These are phyloP conservation scores for Amphibolis antarctica DNA, from an alignment of 106 monocot genomes.

Conservation along the genomic window DNA sequence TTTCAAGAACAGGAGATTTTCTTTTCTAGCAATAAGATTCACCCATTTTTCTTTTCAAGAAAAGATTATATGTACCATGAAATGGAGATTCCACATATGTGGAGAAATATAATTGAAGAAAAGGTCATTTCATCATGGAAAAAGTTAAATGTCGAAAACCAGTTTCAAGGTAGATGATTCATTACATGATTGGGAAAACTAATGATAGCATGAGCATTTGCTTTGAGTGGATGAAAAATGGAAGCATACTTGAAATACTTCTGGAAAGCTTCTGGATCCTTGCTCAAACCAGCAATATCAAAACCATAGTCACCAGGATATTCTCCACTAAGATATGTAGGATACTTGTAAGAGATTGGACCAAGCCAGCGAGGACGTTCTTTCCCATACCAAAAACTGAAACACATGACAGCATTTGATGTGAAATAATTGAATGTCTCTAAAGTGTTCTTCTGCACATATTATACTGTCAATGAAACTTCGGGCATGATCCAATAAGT, in stretches of 20 bases:
- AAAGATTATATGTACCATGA: no score
- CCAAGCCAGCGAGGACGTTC: conserved; percentile 90
- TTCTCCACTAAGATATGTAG: conserved; percentile 69
- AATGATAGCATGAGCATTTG: neutral
- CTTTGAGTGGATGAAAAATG: neutral
- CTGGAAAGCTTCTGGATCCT: conserved; percentile 57
- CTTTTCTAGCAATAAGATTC: no score
- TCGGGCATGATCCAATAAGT: neutral
- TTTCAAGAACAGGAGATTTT: no score
- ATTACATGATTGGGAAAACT: neutral
- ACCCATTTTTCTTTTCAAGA: no score
- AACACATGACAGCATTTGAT: neutral
- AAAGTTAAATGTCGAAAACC: no score
- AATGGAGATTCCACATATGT: no score
- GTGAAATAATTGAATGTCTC: neutral
- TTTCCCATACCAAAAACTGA: conserved; percentile 78
- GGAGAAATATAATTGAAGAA: no score
- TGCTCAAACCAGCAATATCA: conserved; percentile 77
- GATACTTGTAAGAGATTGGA: conserved; percentile 74
- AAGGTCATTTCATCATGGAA: no score
- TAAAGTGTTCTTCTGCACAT: neutral
- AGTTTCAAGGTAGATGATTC: neutral
- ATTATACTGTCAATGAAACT: no score
- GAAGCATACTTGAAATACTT: conserved; percentile 86
- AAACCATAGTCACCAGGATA: conserved; percentile 96